phyloP scores from a whole-genome alignment of 371 early-diverging fungal species.

The Lichtheimia ramosa region DNA sequence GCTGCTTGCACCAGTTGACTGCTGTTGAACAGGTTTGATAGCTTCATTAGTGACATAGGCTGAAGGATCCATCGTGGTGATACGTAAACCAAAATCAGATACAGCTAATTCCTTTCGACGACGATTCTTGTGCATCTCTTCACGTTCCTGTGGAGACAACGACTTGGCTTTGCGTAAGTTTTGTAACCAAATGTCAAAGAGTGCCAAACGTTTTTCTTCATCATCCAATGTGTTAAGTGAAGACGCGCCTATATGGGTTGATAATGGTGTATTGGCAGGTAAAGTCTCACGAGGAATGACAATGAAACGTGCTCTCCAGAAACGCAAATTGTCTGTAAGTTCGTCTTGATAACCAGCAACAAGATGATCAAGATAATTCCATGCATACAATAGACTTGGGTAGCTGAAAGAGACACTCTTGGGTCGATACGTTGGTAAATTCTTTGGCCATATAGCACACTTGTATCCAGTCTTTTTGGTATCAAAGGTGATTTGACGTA shows the following conservation, averaged over 20 bases:
- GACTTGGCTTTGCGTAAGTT: conserved; percentile 66
- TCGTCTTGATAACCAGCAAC: conserved; percentile 87
- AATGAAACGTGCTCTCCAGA: conserved; percentile 89
- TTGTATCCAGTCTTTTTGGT: conserved; percentile 64
- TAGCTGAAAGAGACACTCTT: conserved; percentile 70
- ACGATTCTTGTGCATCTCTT: conserved; percentile 42
- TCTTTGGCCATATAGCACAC: conserved; percentile 89
- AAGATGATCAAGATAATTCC: conserved; percentile 92
- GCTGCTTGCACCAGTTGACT: background rate
- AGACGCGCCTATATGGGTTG: conserved; percentile 14
- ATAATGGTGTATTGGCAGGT: conserved; percentile 32
- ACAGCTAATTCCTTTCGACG: conserved; percentile 40
- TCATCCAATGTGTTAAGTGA: conserved; percentile 71
- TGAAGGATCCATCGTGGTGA: conserved; percentile 52
- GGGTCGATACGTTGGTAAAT: conserved; percentile 57
- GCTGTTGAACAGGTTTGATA: background rate
- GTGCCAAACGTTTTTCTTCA: conserved; percentile 87
- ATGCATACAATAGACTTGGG: conserved; percentile 79
- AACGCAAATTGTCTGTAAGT: conserved; percentile 75
- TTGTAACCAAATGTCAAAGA: conserved; percentile 85
- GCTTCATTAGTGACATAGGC: conserved; percentile 29
- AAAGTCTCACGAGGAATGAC: conserved; percentile 83
- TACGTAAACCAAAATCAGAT: conserved; percentile 39
- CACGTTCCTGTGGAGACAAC: conserved; percentile 47
- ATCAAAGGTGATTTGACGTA: conserved; percentile 68